Percentiles rank a stretch among this genome's conserved stretches.
Evolutionary conservation across 768 basidiomycete genomes (phyloP).

Genomic region (Leccinum boreale): DNA sequence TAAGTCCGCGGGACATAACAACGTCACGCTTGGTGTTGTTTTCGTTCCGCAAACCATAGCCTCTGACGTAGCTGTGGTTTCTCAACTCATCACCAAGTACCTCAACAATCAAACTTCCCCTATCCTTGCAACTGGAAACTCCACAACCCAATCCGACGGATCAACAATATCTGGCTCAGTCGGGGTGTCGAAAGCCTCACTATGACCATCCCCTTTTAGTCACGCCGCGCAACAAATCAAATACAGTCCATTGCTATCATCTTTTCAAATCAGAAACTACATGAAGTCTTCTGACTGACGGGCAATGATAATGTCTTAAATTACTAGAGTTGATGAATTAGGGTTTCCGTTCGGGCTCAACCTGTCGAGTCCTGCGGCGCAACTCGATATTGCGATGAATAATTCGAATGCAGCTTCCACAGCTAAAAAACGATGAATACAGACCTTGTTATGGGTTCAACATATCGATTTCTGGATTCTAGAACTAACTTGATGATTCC

Average conservation of each 20-base stretch:
- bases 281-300: slow-evolving; percentile 52
- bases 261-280: slow-evolving; percentile 50
- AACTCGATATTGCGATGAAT: slow-evolving; percentile 50
- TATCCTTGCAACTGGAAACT: slow-evolving; percentile 57
- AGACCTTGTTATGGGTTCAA: slow-evolving; percentile 39
- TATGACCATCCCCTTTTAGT: slow-evolving; percentile 60
- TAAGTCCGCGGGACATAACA: slow-evolving; percentile 52
- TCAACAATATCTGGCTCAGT: slow-evolving; percentile 62
- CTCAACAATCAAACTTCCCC: slow-evolving; percentile 58
- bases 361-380: slow-evolving; percentile 53
- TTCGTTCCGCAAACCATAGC: slow-evolving; percentile 51
- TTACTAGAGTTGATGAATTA: slow-evolving; percentile 20
- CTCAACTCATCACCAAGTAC: slow-evolving; percentile 66
- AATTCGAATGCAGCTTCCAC: slow-evolving; percentile 47
- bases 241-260: slow-evolving; percentile 58
- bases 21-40: slow-evolving; percentile 54
- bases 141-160: slow-evolving; percentile 56
- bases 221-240: slow-evolving; percentile 51
- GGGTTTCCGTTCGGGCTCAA: slow-evolving; percentile 72
- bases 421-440: slow-evolving; percentile 21
- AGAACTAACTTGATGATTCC: slow-evolving; percentile 56
- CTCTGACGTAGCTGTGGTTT: slow-evolving; percentile 46
- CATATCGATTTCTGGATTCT: slow-evolving; percentile 53
- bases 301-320: not conserved
- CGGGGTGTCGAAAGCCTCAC: slow-evolving; percentile 54